These are phyloP conservation scores for Trichosporon faecale DNA, from an alignment of 1,284 basidiomycete genomes.

Conservation along the genomic window DNA sequence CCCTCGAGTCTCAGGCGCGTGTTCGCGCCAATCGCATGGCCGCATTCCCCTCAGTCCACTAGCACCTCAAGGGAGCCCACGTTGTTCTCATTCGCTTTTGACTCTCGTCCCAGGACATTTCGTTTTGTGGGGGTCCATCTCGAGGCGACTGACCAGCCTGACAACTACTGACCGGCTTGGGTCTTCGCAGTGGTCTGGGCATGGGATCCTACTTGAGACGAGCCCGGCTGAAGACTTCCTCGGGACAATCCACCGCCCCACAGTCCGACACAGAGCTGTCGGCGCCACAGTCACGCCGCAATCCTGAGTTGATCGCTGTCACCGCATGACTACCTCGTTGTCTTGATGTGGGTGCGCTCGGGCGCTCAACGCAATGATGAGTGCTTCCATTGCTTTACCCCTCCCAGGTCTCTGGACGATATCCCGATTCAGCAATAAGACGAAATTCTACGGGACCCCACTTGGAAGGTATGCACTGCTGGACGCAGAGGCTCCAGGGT, in stretches of 20 bases:
- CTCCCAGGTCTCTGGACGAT: background rate
- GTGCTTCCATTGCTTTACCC: background rate
- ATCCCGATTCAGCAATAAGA: conserved; percentile 1
- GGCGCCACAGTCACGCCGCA: background rate
- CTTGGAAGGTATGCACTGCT: background rate
- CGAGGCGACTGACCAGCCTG: background rate
- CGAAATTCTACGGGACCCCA: conserved; percentile 3
- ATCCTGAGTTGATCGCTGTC: background rate
- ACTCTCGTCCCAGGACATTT: background rate
- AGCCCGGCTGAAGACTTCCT: background rate
- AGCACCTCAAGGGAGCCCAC: background rate
- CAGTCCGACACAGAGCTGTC: background rate
- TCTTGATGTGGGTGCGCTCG: background rate
- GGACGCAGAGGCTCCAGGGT: background rate
- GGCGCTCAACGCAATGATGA: background rate
- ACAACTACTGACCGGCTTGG: background rate
- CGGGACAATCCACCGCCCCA: background rate
- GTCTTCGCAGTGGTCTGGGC: no score
- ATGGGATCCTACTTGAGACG: no score
- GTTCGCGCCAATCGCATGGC: background rate
- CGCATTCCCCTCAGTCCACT: background rate
- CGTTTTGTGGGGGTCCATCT: conserved; percentile 5
- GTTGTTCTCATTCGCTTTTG: conserved; percentile 8
- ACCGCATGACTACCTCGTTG: background rate
- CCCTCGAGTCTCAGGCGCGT: conserved; percentile 7